Conservation (phyloP, 2,329 filamentous ascomycete species). For the Ramularia endophylla region DNA sequence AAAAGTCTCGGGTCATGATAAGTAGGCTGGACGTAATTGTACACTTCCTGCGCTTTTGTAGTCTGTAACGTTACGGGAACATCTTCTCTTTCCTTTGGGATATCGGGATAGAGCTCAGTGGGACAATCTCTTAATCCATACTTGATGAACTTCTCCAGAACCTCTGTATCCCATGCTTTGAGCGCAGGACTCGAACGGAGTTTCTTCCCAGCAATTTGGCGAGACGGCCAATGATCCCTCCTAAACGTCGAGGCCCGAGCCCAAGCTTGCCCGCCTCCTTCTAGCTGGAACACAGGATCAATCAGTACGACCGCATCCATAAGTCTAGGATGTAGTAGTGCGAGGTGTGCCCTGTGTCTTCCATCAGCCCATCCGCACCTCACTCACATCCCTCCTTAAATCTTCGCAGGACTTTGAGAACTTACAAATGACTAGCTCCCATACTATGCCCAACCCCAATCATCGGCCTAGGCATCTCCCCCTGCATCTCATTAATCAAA, state of each 20-base stretch:
- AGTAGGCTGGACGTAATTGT: constrained; percentile 6
- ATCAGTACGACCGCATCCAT: constrained; percentile 67
- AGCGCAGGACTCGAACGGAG: constrained; percentile 66
- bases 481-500: constrained; percentile 75
- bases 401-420: neutral
- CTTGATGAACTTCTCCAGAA: constrained; percentile 64
- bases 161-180: constrained; percentile 74
- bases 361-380: constrained; percentile 16
- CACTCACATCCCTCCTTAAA: too few species aligned
- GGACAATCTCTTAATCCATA: constrained; percentile 67
- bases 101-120: constrained; percentile 52
- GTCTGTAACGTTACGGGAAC: constrained; percentile 66
- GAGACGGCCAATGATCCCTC: constrained; percentile 75
- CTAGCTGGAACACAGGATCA: constrained; percentile 69
- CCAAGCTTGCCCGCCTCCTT: constrained; percentile 37
- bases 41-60: constrained; percentile 81
- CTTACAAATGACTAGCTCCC: constrained; percentile 46
- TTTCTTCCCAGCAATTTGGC: constrained; percentile 53
- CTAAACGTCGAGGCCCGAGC: constrained; percentile 57
- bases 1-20: constrained; percentile 7
- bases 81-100: constrained; percentile 11
- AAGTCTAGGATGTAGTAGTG: constrained; percentile 72
- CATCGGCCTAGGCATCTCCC: constrained; percentile 71
- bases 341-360: constrained; percentile 63
- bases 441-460: constrained; percentile 88